These are phyloP conservation scores for Plasmodium yoelii DNA, from an alignment of 169 alveolate genomes.

Conservation along the genomic window DNA sequence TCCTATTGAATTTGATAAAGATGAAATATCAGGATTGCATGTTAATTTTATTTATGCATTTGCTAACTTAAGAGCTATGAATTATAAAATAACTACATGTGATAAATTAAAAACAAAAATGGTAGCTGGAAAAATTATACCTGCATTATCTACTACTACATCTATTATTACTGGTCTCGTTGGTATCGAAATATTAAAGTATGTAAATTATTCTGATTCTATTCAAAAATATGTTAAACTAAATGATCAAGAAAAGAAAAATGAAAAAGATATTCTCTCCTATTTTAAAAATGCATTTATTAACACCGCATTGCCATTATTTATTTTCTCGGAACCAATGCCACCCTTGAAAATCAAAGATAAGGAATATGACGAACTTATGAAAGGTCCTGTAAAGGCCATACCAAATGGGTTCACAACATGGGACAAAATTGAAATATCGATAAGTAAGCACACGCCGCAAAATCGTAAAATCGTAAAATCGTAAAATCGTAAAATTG, in stretches of 20 bases:
- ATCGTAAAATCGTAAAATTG: no score
- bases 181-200: slow-evolving; percentile 93
- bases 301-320: slow-evolving; percentile 94
- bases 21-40: slow-evolving; percentile 98
- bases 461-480: no score
- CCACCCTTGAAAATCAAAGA: slow-evolving; percentile 88
- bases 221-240: slow-evolving; percentile 57
- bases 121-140: slow-evolving; percentile 99
- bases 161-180: slow-evolving; percentile 99
- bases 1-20: slow-evolving; percentile 96
- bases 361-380: slow-evolving; percentile 95
- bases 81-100: slow-evolving; percentile 95
- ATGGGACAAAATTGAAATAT: slow-evolving; percentile 96
- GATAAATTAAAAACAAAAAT: slow-evolving; percentile 95
- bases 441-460: slow-evolving; percentile 87
- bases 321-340: slow-evolving; percentile 93
- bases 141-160: slow-evolving; percentile 99
- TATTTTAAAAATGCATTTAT: slow-evolving; percentile 95
- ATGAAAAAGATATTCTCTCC: slow-evolving; percentile 60
- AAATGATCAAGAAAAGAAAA: slow-evolving; percentile 17
- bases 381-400: slow-evolving; percentile 96
- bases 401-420: slow-evolving; percentile 96
- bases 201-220: slow-evolving; percentile 76
- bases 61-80: slow-evolving; percentile 97
- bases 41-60: slow-evolving; percentile 97